Conservation (phyloP, 2,329 filamentous ascomycete genomes). For the Mycogone perniciosa region DNA sequence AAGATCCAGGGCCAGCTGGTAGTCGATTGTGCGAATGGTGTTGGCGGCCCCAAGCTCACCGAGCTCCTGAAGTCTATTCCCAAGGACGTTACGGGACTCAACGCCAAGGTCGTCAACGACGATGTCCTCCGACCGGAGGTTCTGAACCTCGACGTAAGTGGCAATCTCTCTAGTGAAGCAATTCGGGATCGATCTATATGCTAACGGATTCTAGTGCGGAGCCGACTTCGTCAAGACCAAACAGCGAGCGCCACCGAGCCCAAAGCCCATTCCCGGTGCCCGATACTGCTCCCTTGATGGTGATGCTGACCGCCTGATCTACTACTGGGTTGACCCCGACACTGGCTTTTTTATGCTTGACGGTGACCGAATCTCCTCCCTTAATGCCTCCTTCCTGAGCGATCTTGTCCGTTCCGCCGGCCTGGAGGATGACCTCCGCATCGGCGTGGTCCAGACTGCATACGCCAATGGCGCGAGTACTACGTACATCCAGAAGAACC, state of each 20-base stretch:
- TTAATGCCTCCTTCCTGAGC: slow-evolving; percentile 88
- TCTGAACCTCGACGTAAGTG: slow-evolving; percentile 74
- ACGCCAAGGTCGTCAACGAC: slow-evolving; percentile 87
- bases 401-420: slow-evolving; percentile 78
- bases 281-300: slow-evolving; percentile 90
- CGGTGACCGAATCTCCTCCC: slow-evolving; percentile 91
- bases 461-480: slow-evolving; percentile 97
- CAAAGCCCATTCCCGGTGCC: slow-evolving; percentile 67
- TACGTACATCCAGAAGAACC: slow-evolving; percentile 79
- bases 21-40: slow-evolving; percentile 94
- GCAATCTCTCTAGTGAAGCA: not conserved
- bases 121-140: slow-evolving; percentile 84
- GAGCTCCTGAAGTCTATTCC: slow-evolving; percentile 82
- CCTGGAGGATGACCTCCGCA: slow-evolving; percentile 72
- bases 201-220: slow-evolving; percentile 57
- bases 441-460: slow-evolving; percentile 93
- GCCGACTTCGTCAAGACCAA: slow-evolving; percentile 97
- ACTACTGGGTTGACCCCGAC: slow-evolving; percentile 83
- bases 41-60: slow-evolving; percentile 83
- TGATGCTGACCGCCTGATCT: slow-evolving; percentile 91
- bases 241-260: slow-evolving; percentile 79
- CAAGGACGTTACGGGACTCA: slow-evolving; percentile 60
- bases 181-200: not conserved
- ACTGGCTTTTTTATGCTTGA: slow-evolving; percentile 87
- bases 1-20: slow-evolving; percentile 68